Evolutionary conservation across 352 stramenopile genomes (phyloP).

Genomic region (Aphanomyces stellatus): DNA sequence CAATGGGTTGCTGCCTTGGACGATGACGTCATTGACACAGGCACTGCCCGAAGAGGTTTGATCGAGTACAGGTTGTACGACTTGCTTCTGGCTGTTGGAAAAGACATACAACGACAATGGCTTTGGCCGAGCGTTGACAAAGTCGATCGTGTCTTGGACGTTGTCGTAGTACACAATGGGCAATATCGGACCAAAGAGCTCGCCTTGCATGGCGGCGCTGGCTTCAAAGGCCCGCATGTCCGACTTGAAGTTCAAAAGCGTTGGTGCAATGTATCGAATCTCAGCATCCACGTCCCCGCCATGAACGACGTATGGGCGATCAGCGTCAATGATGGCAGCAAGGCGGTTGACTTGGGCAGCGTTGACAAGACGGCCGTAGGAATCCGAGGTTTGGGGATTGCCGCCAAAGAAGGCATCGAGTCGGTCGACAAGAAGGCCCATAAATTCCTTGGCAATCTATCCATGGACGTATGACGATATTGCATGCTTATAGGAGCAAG

Average conservation of each 20-base stretch:
- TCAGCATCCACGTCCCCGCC: neutral
- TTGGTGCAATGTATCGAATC: conserved; percentile 39
- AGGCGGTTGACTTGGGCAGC: neutral
- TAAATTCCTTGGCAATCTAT: neutral
- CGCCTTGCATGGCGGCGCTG: conserved; percentile 17
- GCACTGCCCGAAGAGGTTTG: conserved; percentile 28
- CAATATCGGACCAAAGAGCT: conserved; percentile 5
- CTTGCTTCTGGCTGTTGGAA: conserved; percentile 19
- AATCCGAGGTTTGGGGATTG: neutral
- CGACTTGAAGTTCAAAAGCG: conserved; percentile 43
- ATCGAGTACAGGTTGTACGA: conserved; percentile 15
- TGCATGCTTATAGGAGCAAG: neutral
- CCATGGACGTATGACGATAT: neutral
- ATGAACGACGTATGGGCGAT: neutral
- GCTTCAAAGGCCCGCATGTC: conserved; percentile 20
- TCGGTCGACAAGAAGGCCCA: neutral
- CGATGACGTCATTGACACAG: conserved; percentile 30
- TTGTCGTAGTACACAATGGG: conserved; percentile 6
- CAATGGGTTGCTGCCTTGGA: conserved; percentile 24
- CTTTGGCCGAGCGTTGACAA: conserved; percentile 25
- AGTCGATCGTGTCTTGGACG: conserved; percentile 16
- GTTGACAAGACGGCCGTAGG: neutral
- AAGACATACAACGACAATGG: conserved; percentile 29
- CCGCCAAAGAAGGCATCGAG: neutral
- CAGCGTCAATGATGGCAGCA: neutral